These are phyloP conservation scores for Martensiomyces pterosporus DNA, from an alignment of 192 early-diverging fungal species.

Conservation along the genomic window DNA sequence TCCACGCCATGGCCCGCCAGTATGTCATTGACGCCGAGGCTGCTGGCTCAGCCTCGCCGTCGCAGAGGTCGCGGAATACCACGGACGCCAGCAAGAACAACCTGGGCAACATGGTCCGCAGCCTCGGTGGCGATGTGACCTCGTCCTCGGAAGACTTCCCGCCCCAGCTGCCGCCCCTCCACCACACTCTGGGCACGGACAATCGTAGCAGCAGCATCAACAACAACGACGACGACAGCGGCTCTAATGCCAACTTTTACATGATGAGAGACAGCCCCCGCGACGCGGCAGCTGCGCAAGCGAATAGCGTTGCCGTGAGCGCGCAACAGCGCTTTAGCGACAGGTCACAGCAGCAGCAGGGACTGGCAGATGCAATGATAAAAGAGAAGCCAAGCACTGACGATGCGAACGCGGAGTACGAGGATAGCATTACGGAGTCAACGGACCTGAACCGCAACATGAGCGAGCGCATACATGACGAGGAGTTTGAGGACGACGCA, in stretches of 20 bases:
- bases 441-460: conserved; percentile 7
- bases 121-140: conserved; percentile 7
- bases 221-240: too few species aligned
- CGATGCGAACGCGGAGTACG: background rate
- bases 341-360: background rate
- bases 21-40: conserved; percentile 44
- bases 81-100: conserved; percentile 14
- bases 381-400: background rate
- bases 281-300: too few species aligned
- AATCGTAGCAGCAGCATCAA: background rate
- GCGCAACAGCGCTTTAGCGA: background rate
- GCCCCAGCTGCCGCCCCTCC: conserved; percentile 13
- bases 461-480: conserved; percentile 31
- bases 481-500: conserved; percentile 47
- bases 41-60: conserved; percentile 34
- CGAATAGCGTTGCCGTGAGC: too few species aligned
- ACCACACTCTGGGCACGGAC: background rate
- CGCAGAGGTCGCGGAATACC: conserved; percentile 26
- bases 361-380: too few species aligned
- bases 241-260: too few species aligned
- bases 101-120: background rate
- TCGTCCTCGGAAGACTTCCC: conserved; percentile 19
- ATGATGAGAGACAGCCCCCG: too few species aligned
- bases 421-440: background rate
- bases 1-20: conserved; percentile 32